phyloP scores from a whole-genome alignment of 2,329 filamentous ascomycete species.

The Trichoderma sp. region DNA sequence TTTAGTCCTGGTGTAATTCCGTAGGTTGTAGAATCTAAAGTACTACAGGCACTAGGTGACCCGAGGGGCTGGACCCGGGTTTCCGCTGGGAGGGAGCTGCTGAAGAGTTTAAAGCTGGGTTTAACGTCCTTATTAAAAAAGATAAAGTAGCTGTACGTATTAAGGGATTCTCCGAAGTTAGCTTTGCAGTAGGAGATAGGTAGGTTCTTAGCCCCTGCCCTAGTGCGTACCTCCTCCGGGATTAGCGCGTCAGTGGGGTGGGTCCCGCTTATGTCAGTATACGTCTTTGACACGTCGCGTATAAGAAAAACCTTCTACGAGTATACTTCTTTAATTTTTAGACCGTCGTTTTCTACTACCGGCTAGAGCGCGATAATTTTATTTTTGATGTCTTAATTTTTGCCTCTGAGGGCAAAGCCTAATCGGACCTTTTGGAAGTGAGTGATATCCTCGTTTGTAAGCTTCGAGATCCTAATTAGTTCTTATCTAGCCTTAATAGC shows the following conservation, averaged over 20 bases:
- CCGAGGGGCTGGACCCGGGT: background rate
- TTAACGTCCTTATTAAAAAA: background rate
- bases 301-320: background rate
- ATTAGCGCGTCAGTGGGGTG: background rate
- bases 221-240: background rate
- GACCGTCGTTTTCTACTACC: background rate
- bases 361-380: background rate
- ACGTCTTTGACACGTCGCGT: background rate
- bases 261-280: background rate
- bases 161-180: background rate
- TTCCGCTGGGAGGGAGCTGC: background rate
- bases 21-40: background rate
- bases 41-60: background rate
- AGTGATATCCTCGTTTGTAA: background rate
- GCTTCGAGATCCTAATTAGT: background rate
- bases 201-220: background rate
- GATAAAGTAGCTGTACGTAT: background rate
- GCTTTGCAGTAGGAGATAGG: background rate
- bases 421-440: background rate
- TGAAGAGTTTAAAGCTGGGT: background rate
- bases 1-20: background rate
- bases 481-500: background rate
- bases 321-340: background rate
- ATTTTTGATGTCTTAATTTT: background rate
- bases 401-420: background rate